Base-by-base conservation (phyloP, 2,329 filamentous ascomycete genomes). In the Nakataea oryzae region DNA sequence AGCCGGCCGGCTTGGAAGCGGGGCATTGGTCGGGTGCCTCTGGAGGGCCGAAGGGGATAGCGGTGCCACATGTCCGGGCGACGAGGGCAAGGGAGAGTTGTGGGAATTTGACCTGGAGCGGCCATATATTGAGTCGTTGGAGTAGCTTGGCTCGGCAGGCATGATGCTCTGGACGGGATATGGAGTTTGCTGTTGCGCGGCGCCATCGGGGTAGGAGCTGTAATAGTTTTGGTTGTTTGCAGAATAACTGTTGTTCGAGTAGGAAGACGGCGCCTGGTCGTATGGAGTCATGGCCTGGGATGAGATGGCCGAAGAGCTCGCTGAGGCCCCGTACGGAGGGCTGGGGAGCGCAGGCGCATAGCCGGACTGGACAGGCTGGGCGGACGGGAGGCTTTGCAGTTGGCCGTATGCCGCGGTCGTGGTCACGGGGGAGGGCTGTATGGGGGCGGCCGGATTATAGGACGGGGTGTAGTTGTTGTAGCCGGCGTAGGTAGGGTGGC, bases 21-120 rank as follows among this genome's bases (percentile, higher is more conserved):
- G 80, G 62, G 84, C 79, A 70, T 86, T 81, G 21, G 84, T 86
- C 1, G 84, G 84, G 63, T 86, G 81, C 60, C 83, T 77, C 63
- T 79, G 76, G 13, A 85, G 70, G n/a, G 79, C 76, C 2, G 78
- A 73, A 7, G 78, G 76, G 28, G 75, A 69, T 58, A 41, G 41
- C 34, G 8, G 41, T n/a, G 79, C 76, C 29, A 74, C 67, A 57
- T 74, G 75, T 21, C 69, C 65, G 2, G 74, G 75, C 3, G 81
- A 76, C 1, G 81, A 81, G 8, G 77, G 74, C 34, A 76, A 63
- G 7, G 78, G 76, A 2, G 82, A 83, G 0, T 75, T 70, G 41
- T 79, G 78, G 3, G 83, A 84, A 64, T 77, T 78, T 9, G 82
- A 80, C 32, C 81, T 76, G 1, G 73, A 69, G 26, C 79, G 74